A percentile compares a stretch with the other conserved stretches of the same genome.
phyloP scores from a whole-genome alignment of 2,329 filamentous ascomycete genomes.

The Calonectria ilicicola region DNA sequence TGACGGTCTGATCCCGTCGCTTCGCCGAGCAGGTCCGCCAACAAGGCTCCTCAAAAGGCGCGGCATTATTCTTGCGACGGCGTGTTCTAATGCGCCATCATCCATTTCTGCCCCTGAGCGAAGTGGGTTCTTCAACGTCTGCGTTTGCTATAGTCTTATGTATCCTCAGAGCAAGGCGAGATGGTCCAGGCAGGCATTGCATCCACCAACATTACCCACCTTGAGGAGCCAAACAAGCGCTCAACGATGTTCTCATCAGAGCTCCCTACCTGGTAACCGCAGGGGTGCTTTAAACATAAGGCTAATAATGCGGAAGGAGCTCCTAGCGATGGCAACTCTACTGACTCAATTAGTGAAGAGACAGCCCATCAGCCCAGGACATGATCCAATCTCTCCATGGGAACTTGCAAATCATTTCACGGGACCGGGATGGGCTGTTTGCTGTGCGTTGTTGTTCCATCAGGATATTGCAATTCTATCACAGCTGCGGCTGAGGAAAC shows the following conservation, averaged over 20 bases:
- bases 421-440: neutral
- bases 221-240: neutral
- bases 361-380: neutral
- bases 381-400: neutral
- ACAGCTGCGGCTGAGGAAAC: neutral
- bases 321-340: conserved; percentile 11
- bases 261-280: neutral
- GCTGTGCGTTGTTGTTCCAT: conserved; percentile 1
- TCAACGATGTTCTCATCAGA: neutral
- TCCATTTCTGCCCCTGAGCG: neutral
- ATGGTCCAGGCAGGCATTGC: conserved; percentile 33
- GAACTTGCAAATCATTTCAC: neutral
- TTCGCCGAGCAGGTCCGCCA: conserved; percentile 14
- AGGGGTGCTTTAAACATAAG: neutral
- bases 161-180: conserved; percentile 21
- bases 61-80: conserved; percentile 16
- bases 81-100: conserved; percentile 23
- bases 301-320: neutral
- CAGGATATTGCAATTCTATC: neutral
- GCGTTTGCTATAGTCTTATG: conserved; percentile 11
- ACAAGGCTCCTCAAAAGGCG: neutral
- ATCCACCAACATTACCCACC: conserved; percentile 5
- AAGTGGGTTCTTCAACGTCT: conserved; percentile 21
- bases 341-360: neutral
- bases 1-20: conserved; percentile 30